Evolutionary conservation across 768 basidiomycete genomes (phyloP).

Genomic region (Tephrocybe sp.): DNA sequence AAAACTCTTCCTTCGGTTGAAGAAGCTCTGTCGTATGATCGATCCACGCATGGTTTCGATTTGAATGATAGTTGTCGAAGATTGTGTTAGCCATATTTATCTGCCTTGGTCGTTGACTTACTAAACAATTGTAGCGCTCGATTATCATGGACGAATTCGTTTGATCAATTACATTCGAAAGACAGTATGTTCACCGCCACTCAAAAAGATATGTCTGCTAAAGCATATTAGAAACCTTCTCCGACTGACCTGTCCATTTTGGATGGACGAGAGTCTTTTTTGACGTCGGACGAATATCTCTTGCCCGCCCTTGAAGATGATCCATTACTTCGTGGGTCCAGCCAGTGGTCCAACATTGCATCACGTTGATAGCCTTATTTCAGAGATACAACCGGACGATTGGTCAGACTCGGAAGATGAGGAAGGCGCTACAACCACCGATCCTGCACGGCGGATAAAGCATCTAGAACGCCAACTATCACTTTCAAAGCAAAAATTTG

Average conservation of each 20-base stretch:
- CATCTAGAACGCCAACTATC: constrained; percentile 64
- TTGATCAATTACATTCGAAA: constrained; percentile 87
- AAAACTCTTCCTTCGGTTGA: constrained; percentile 56
- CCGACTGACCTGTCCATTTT: constrained; percentile 45
- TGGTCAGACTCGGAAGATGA: constrained; percentile 85
- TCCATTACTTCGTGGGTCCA: constrained; percentile 77
- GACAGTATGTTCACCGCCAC: constrained; percentile 42
- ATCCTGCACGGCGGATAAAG: constrained; percentile 47
- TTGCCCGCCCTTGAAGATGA: constrained; percentile 84
- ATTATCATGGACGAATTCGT: constrained; percentile 77
- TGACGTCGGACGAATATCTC: constrained; percentile 78
- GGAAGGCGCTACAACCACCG: constrained; percentile 34
- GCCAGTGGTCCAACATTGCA: not conserved
- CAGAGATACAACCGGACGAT: constrained; percentile 67
- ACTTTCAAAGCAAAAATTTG: constrained; percentile 56
- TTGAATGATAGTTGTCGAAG: constrained; percentile 48
- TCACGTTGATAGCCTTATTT: constrained; percentile 9
- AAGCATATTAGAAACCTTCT: constrained; percentile 48
- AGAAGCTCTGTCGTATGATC: constrained; percentile 66
- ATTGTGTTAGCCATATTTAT: constrained; percentile 61
- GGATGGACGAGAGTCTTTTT: constrained; percentile 59
- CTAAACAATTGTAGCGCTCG: constrained; percentile 50
- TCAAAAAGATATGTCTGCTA: constrained; percentile 5
- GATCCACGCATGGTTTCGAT: constrained; percentile 59
- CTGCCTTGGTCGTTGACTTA: not conserved